Percentiles rank a stretch among this genome's conserved stretches.
Evolutionary conservation across 148 eudicot genomes (phyloP).

Genomic region (Gaultheria prostrata): DNA sequence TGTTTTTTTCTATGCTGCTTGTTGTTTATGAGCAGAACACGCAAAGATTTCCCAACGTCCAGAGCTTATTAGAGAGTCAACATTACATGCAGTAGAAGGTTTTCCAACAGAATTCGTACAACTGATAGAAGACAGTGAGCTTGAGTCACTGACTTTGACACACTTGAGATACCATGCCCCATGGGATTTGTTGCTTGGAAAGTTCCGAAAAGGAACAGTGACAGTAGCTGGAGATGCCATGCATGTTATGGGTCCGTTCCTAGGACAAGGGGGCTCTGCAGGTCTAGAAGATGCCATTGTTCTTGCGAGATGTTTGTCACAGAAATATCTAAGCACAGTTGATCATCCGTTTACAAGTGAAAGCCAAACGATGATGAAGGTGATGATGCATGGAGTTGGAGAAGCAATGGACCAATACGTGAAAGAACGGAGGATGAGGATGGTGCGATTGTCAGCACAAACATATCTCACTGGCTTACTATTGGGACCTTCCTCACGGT

Average conservation of each 20-base stretch:
- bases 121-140: conserved; percentile 31
- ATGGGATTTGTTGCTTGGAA: not conserved
- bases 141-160: conserved; percentile 35
- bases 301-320: conserved; percentile 42
- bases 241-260: conserved; percentile 66
- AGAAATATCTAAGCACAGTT: conserved; percentile 6
- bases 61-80: conserved; percentile 29
- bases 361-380: not conserved
- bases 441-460: conserved; percentile 30
- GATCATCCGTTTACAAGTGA: not conserved
- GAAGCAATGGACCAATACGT: conserved; percentile 44
- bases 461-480: conserved; percentile 30
- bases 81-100: conserved; percentile 22
- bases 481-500: conserved; percentile 22
- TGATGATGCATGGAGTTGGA: conserved; percentile 8
- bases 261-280: conserved; percentile 61
- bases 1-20: not conserved
- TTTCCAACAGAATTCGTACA: conserved; percentile 32
- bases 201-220: conserved; percentile 30
- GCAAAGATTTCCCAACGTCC: conserved; percentile 29
- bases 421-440: conserved; percentile 41
- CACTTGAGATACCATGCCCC: conserved; percentile 1
- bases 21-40: conserved; percentile 15
- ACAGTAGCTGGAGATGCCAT: conserved; percentile 36
- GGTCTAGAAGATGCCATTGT: conserved; percentile 62